phyloP scores from a whole-genome alignment of 805 yeast species.

The Candida taoyuanica region DNA sequence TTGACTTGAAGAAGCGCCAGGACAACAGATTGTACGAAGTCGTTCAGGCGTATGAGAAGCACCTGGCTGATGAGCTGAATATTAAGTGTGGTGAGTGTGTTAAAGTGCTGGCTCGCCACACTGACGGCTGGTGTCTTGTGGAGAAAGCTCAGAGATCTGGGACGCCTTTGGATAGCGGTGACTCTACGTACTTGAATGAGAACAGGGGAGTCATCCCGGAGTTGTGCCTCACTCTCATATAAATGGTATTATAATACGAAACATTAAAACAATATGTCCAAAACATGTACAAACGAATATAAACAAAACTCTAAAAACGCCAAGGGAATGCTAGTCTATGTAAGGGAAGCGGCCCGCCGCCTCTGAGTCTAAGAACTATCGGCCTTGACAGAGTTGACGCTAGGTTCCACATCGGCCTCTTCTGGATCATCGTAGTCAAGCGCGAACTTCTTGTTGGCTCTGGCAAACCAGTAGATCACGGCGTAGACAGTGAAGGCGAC shows the following conservation, averaged over 20 bases:
- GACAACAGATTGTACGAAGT: constrained; percentile 23
- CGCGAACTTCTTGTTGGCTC: constrained; percentile 32
- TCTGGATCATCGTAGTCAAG: constrained; percentile 19
- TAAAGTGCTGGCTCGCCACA: constrained; percentile 34
- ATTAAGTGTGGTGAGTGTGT: constrained; percentile 30
- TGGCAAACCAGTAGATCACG: constrained; percentile 48
- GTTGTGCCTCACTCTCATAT: constrained; percentile 31
- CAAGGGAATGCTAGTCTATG: neutral
- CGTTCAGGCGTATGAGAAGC: constrained; percentile 25
- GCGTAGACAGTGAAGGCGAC: constrained; percentile 42
- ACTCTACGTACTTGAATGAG: constrained; percentile 29
- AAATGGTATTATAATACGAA: no score
- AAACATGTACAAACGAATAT: neutral
- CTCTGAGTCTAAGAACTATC: neutral
- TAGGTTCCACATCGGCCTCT: constrained; percentile 1
- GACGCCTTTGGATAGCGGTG: constrained; percentile 2
- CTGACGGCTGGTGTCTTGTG: constrained; percentile 42
- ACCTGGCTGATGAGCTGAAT: constrained; percentile 34
- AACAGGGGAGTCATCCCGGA: constrained; percentile 39
- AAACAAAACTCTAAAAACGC: neutral
- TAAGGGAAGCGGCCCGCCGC: neutral
- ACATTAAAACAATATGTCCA: neutral
- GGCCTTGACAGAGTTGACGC: neutral
- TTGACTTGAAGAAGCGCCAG: constrained; percentile 7
- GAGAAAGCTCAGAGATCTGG: constrained; percentile 32